A percentile compares a stretch with the other conserved stretches of the same genome.
Evolutionary conservation across 371 early-diverging fungal species (phyloP).

Genomic region (Saksenaea oblongispora): DNA sequence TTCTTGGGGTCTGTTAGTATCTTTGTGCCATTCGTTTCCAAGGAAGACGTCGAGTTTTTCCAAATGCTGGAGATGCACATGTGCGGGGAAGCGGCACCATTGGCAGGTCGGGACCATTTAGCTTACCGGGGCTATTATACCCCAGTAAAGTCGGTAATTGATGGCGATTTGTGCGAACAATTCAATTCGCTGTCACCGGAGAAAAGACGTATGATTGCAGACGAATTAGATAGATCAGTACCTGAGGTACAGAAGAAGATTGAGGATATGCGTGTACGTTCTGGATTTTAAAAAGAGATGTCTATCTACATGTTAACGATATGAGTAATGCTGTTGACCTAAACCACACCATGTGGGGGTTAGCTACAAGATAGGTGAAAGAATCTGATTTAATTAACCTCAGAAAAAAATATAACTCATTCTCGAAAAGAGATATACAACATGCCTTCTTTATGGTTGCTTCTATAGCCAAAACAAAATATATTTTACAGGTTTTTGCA

Average conservation of each 20-base stretch:
- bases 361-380: too few relatives aligned
- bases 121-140: slow-evolving; percentile 78
- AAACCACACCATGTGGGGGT: too few relatives aligned
- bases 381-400: too few relatives aligned
- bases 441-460: too few relatives aligned
- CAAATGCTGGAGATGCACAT: slow-evolving; percentile 91
- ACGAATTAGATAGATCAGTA: slow-evolving; percentile 85
- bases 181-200: slow-evolving; percentile 71
- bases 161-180: slow-evolving; percentile 93
- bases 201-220: slow-evolving; percentile 78
- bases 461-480: too few relatives aligned
- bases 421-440: too few relatives aligned
- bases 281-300: slow-evolving; percentile 43
- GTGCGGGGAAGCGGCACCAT: slow-evolving; percentile 73
- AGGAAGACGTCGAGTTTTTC: slow-evolving; percentile 94
- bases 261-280: slow-evolving; percentile 79
- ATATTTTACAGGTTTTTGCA: too few relatives aligned
- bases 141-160: slow-evolving; percentile 86
- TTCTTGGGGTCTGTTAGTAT: slow-evolving; percentile 84
- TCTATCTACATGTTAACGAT: neutral
- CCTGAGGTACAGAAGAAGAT: slow-evolving; percentile 91
- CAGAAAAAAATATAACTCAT: too few relatives aligned
- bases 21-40: slow-evolving; percentile 83
- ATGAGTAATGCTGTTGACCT: neutral
- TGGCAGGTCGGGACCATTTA: slow-evolving; percentile 90